These are phyloP conservation scores for Epichloe typhina DNA, from an alignment of 2,329 filamentous ascomycete species.

Conservation along the genomic window DNA sequence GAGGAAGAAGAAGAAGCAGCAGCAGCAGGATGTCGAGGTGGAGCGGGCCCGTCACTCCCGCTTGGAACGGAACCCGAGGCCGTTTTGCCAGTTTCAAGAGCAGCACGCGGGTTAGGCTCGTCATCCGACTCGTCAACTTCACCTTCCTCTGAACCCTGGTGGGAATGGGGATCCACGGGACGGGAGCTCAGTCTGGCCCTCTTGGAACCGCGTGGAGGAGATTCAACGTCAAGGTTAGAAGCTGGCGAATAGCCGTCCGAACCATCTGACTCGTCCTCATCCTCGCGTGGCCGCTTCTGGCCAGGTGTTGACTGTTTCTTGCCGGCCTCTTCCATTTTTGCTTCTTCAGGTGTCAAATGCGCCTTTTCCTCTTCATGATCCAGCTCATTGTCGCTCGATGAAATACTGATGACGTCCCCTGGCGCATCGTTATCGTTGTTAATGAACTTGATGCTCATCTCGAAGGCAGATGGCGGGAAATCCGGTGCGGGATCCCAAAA, in stretches of 20 bases:
- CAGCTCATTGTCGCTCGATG: constrained; percentile 2
- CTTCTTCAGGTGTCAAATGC: not conserved
- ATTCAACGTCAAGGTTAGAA: not conserved
- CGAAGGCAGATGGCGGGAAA: not conserved
- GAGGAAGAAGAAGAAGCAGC: not conserved
- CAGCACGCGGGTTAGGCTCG: constrained; percentile 5
- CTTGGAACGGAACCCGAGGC: not conserved
- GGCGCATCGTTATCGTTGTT: not conserved
- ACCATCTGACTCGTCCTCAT: constrained; percentile 1
- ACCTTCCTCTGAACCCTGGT: constrained; percentile 18
- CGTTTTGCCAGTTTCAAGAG: constrained; percentile 5
- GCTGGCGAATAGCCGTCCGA: constrained; percentile 4
- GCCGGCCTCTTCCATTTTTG: not conserved
- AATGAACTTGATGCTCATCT: not conserved
- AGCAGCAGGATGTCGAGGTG: not conserved
- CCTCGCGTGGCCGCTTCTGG: constrained; percentile 1
- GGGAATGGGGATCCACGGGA: not conserved
- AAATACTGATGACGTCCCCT: constrained; percentile 3
- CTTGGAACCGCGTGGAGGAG: constrained; percentile 8
- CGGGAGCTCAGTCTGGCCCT: constrained; percentile 8
- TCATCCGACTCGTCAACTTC: constrained; percentile 17
- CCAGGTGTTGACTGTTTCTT: not conserved
- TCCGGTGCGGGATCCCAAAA: not conserved
- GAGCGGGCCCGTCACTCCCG: not conserved
- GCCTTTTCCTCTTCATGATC: not conserved